Evolutionary conservation across 1,284 basidiomycete species (phyloP).

Genomic region (Rugosomyces carneus): DNA sequence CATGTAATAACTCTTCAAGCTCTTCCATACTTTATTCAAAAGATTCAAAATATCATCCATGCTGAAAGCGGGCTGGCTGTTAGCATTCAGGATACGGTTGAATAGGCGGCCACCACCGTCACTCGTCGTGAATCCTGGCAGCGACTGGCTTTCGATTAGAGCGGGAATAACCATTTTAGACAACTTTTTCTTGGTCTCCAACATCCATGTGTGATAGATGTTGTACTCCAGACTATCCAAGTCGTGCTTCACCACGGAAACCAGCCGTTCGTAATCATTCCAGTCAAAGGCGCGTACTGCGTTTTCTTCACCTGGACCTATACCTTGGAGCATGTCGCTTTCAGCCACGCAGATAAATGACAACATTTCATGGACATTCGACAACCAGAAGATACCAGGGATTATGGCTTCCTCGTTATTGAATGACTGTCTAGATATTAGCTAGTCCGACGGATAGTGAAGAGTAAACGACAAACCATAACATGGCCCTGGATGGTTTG

Average conservation of each 20-base stretch:
- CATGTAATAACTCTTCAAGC: constrained; percentile 98
- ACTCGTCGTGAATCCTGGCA: constrained; percentile 96
- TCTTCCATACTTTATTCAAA: constrained; percentile 98
- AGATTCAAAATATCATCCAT: constrained; percentile 99
- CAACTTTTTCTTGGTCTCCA: constrained; percentile 95
- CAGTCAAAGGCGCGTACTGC: constrained; percentile 92
- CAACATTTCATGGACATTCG: constrained; percentile 99
- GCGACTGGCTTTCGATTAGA: constrained; percentile 93
- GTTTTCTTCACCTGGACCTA: constrained; percentile 93
- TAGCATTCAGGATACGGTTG: constrained; percentile 85
- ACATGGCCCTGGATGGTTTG: constrained; percentile 96
- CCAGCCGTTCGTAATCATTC: constrained; percentile 94
- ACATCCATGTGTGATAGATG: constrained; percentile 99
- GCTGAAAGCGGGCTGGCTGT: constrained; percentile 84
- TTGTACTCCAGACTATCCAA: constrained; percentile 98
- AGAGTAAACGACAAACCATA: constrained; percentile 66
- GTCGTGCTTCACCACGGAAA: constrained; percentile 98
- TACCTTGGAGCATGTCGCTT: constrained; percentile 96
- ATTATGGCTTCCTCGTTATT: constrained; percentile 92
- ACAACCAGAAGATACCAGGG: constrained; percentile 98
- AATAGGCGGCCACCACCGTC: constrained; percentile 92
- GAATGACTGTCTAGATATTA: constrained; percentile 56
- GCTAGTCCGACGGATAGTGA: constrained; percentile 4
- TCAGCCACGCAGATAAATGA: constrained; percentile 99
- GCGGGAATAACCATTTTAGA: constrained; percentile 99